These are phyloP conservation scores for Phaeosphaeria sp. DNA, from an alignment of 2,329 filamentous ascomycete species.

Conservation along the genomic window DNA sequence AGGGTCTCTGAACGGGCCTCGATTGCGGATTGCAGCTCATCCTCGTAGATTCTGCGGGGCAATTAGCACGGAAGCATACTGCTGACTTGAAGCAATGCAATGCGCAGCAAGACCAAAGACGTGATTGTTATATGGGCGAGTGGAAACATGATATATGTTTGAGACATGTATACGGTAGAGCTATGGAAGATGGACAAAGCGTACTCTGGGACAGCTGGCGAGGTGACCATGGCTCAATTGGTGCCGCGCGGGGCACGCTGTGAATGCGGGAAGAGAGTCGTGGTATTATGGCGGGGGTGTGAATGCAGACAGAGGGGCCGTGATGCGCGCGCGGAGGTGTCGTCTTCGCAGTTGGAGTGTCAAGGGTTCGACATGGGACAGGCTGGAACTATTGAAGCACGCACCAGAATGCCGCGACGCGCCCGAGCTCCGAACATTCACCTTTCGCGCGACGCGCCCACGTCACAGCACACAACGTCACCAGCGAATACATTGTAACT, in stretches of 20 bases:
- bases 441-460: conserved; percentile 12
- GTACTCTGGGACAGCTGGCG: conserved; percentile 54
- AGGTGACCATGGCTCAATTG: conserved; percentile 50
- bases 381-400: conserved; percentile 20
- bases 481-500: too few species aligned
- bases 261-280: conserved; percentile 6
- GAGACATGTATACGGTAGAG: conserved; percentile 8
- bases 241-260: conserved; percentile 25
- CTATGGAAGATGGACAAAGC: conserved; percentile 26
- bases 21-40: conserved; percentile 88
- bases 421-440: conserved; percentile 7
- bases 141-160: not conserved
- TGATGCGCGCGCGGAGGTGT: conserved; percentile 14
- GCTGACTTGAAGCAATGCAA: not conserved
- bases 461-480: conserved; percentile 7
- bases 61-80: conserved; percentile 12
- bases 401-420: conserved; percentile 1
- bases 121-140: not conserved
- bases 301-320: conserved; percentile 16
- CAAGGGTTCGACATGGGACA: conserved; percentile 23
- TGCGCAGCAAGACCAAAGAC: not conserved
- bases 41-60: conserved; percentile 80
- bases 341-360: conserved; percentile 14
- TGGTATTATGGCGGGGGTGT: conserved; percentile 12
- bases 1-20: conserved; percentile 92